phyloP scores from a whole-genome alignment of 768 basidiomycete genomes.

The Mycena galopus region DNA sequence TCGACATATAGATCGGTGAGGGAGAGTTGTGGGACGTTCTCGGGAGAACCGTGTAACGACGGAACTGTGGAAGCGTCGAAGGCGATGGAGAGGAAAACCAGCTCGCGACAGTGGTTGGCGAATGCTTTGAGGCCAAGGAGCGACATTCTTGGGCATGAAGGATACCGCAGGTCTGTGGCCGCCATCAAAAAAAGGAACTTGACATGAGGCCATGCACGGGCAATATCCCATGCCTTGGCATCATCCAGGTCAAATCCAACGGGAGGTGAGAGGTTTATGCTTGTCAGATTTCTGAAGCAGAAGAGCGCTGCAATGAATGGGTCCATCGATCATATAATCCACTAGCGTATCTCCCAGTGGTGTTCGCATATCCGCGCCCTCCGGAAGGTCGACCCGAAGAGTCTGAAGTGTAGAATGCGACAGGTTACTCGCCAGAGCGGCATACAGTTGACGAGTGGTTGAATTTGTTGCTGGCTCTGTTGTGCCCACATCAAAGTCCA shows the following conservation, averaged over 20 bases:
- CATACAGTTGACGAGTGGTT: not conserved
- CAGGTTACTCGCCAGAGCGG: not conserved
- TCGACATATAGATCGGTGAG: not conserved
- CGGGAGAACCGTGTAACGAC: not conserved
- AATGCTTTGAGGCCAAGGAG: not conserved
- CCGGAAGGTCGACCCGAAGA: not conserved
- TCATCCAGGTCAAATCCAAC: slow-evolving; percentile 9
- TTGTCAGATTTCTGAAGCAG: not conserved
- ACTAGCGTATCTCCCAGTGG: not conserved
- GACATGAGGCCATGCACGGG: not conserved
- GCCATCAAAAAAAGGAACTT: not conserved
- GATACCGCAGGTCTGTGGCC: not conserved
- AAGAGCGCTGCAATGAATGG: not conserved
- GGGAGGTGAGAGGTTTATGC: not conserved
- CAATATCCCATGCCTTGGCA: not conserved
- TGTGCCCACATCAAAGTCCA: not conserved
- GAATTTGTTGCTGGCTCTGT: not conserved
- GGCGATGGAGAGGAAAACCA: not conserved
- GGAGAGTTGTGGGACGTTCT: not conserved
- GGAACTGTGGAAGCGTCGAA: slow-evolving; percentile 7
- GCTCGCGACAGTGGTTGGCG: not conserved
- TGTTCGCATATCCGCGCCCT: not conserved
- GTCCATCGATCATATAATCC: not conserved
- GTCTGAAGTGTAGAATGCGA: not conserved
- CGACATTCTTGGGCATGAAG: not conserved